Evolutionary conservation across 2,329 filamentous ascomycete species (phyloP), one percentile per base, ranked within the genome.

Genomic region (Colletotrichum destructivum): DNA sequence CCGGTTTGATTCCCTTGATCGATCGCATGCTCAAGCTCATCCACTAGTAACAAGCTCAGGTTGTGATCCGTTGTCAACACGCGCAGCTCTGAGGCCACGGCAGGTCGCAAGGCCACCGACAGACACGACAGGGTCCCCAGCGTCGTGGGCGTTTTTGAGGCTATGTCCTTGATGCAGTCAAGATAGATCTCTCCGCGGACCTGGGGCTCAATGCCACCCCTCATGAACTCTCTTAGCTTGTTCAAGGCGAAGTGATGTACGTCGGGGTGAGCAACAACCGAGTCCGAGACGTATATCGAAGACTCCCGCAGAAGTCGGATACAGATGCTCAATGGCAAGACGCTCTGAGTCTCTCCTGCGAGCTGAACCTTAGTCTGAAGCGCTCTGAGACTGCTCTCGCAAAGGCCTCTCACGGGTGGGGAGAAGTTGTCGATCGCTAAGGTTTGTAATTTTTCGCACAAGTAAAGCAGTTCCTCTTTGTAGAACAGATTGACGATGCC

Each of bases 91-190:
- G 81, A 82, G 3, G 76, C 76, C 47, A 87, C 77, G 47, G 86
- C 81, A 23, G 81, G 82, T 11, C 83, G 82, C n/a, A 88, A 82
- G 21, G 89, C 78, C 56, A 85, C 81, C 62, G 79, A 83, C 57
- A 94, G 83, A 18, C 91, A 91, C 77, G 90, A 92, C 23, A 95
- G 87, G 75, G 93, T 96, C 1, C 94, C 94, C 8, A 93, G 87
- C 0, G 92, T 90, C 16, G 90, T 92, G 12, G 83, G 74, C 2
- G 91, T 91, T 78, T 88, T 90, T 26, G 86, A 82, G 3, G 87
- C 84, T 56, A 97, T 91, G 76, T 96, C 92, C 56, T 87, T 76
- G 59, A 95, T 86, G 78, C 94, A 96, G 64, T 87, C 86, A 57
- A 86, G 79, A 74, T 92, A 93, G 18, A 96, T 89, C 23, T 86